Conservation (phyloP, 129 eudicot genomes). For the Escallonia rubra region DNA sequence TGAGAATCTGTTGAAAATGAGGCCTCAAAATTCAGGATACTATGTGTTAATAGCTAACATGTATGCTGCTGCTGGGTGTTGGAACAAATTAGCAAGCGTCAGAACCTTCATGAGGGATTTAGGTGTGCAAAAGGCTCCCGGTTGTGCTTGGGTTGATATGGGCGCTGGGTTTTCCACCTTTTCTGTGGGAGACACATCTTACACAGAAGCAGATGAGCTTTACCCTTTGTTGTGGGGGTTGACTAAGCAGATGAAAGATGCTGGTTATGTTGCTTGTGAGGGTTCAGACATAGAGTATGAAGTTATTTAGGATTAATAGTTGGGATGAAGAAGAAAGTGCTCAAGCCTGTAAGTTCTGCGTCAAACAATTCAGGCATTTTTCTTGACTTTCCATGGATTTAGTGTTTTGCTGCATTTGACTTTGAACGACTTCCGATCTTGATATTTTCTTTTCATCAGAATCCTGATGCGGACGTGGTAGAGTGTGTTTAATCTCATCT, state of each 20-base stretch:
- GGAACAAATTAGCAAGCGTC: conserved; percentile 45
- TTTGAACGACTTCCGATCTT: too few species aligned
- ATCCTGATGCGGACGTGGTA: too few species aligned
- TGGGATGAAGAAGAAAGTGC: neutral
- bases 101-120: conserved; percentile 59
- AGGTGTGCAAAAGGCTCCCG: conserved; percentile 64
- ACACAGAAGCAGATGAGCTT: conserved; percentile 33
- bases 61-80: conserved; percentile 60
- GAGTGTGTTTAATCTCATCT: too few species aligned
- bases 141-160: conserved; percentile 63
- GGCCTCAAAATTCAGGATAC: conserved; percentile 51
- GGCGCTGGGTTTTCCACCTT: conserved; percentile 38
- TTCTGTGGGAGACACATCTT: conserved; percentile 42
- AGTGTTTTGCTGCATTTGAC: too few species aligned
- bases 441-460: too few species aligned
- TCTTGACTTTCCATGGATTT: too few species aligned
- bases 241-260: conserved; percentile 50
- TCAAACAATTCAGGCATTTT: too few species aligned
- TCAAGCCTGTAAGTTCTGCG: too few species aligned
- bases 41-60: conserved; percentile 62
- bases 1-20: conserved; percentile 49
- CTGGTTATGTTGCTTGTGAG: conserved; percentile 24
- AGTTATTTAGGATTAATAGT: conserved; percentile 5
- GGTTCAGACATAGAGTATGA: conserved; percentile 27
- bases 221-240: conserved; percentile 43